phyloP scores from a whole-genome alignment of 257 asterid genomes.

The Fraxinus pennsylvanica region DNA sequence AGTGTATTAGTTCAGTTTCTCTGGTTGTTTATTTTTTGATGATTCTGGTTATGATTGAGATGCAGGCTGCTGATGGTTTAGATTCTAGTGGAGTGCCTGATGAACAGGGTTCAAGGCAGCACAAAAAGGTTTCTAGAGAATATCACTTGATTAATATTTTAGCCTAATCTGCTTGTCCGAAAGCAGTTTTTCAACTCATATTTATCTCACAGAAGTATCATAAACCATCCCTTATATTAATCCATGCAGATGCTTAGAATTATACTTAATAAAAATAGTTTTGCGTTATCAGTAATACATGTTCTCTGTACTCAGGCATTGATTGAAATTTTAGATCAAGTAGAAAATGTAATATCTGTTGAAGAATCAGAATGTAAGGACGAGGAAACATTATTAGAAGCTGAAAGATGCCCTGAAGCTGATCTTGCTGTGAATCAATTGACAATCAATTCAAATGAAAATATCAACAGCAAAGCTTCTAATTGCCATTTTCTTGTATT shows the following conservation, averaged over 20 bases:
- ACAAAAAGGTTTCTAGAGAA: constrained; percentile 75
- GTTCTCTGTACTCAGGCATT: constrained; percentile 53
- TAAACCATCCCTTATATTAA: not conserved
- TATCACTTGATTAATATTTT: constrained; percentile 21
- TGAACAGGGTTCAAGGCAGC: constrained; percentile 65
- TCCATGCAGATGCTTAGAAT: not conserved
- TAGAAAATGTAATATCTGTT: constrained; percentile 79
- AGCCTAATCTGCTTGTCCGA: constrained; percentile 15
- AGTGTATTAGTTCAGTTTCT: constrained; percentile 20
- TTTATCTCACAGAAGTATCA: constrained; percentile 17
- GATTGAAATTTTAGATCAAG: constrained; percentile 93
- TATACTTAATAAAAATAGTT: not conserved
- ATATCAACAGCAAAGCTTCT: constrained; percentile 31
- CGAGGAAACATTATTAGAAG: constrained; percentile 32
- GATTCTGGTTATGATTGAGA: constrained; percentile 27
- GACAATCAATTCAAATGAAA: constrained; percentile 32
- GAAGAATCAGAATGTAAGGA: constrained; percentile 49
- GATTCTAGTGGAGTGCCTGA: constrained; percentile 45
- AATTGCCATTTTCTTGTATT: constrained; percentile 67
- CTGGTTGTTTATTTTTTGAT: constrained; percentile 17
- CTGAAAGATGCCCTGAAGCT: constrained; percentile 38
- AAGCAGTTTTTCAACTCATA: constrained; percentile 14
- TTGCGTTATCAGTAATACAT: not conserved
- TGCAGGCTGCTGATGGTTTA: constrained; percentile 56
- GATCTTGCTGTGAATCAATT: constrained; percentile 37